Base-by-base conservation (phyloP, 306 rosid species). In the Lotus japonicus region DNA sequence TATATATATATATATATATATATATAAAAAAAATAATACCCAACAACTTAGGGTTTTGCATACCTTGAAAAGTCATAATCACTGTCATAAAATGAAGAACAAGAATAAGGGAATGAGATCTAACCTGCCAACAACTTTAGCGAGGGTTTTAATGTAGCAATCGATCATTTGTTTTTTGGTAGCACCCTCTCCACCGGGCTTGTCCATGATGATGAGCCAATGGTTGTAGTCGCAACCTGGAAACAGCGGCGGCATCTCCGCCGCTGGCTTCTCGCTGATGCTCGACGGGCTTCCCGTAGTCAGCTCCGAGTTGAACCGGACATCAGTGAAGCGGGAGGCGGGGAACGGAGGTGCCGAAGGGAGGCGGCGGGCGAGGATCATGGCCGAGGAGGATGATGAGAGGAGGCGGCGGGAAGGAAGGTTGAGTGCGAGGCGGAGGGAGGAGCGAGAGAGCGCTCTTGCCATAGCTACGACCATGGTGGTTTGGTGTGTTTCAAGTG, bases 201-300 rank as follows among this genome's bases (percentile, higher is more conserved):
- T 86, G 18, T 91, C 92, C 84, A 91, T 88, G 43, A 91, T 84
- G 31, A 91, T 83, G 63, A 91, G 96, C 89, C 89, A 91, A 66
- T 91, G 97, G 76, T 88, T 68, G 50, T 91, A 91, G 58, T 91
- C 97, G 17, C 97, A 91, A 0, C 92, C 96, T 0, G 91, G 92
- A 77, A 91, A 91, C 1, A 91, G 86, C 0, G 97, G 91, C 0
- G 91, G 96, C 92, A 88, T 86, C 16, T 91, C 89, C 0, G 87
- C 86, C 13, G 89, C 91, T 0, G 96, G 92, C 5, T 28, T 28
- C 33, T 88, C 92, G 12, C 85, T 84, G 83, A 88, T 83, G 82
- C 79, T 86, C 1, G 72, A 91, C 82, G 89, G 86, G 83, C 2
- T 21, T 21, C 26, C 26, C 26, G 26, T 1, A 3, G 84, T 86